Percentiles rank a stretch among this genome's conserved stretches.
These are phyloP conservation scores for Trichoderma citrinoviride DNA, from an alignment of 2,329 filamentous ascomycete species.

Conservation along the genomic window DNA sequence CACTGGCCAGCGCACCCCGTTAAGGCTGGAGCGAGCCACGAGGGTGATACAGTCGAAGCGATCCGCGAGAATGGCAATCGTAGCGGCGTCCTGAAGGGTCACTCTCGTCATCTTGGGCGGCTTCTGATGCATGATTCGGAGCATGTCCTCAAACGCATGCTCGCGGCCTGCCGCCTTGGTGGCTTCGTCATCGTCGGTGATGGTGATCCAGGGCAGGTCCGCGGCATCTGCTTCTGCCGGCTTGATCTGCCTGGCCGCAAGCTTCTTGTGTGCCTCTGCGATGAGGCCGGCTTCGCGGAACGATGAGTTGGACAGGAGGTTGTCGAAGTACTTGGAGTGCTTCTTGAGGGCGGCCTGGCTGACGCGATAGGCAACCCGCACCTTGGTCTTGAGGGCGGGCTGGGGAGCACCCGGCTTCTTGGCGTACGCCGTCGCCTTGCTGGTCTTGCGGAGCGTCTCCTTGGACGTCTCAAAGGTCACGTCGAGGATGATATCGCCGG, in stretches of 20 bases:
- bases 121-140: constrained; percentile 62
- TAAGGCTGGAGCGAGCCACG: constrained; percentile 52
- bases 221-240: constrained; percentile 47
- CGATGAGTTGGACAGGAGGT: constrained; percentile 60
- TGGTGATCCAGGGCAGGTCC: constrained; percentile 61
- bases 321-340: constrained; percentile 68
- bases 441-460: constrained; percentile 47
- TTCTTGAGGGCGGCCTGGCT: constrained; percentile 54
- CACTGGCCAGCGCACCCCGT: constrained; percentile 53
- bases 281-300: constrained; percentile 63
- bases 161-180: constrained; percentile 60
- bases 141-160: constrained; percentile 62
- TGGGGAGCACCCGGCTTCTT: constrained; percentile 32
- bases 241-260: constrained; percentile 47
- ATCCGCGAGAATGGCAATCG: constrained; percentile 68
- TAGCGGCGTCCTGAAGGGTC: constrained; percentile 61
- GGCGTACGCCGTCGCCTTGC: constrained; percentile 37
- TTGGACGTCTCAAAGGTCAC: constrained; percentile 62
- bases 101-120: constrained; percentile 40
- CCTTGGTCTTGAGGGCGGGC: constrained; percentile 37
- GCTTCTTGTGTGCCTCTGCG: constrained; percentile 46
- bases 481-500: constrained; percentile 65
- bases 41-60: constrained; percentile 64
- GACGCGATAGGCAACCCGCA: constrained; percentile 57
- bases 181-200: constrained; percentile 67